phyloP scores from a whole-genome alignment of 805 yeast genomes.

The Wickerhamiella dianesei region DNA sequence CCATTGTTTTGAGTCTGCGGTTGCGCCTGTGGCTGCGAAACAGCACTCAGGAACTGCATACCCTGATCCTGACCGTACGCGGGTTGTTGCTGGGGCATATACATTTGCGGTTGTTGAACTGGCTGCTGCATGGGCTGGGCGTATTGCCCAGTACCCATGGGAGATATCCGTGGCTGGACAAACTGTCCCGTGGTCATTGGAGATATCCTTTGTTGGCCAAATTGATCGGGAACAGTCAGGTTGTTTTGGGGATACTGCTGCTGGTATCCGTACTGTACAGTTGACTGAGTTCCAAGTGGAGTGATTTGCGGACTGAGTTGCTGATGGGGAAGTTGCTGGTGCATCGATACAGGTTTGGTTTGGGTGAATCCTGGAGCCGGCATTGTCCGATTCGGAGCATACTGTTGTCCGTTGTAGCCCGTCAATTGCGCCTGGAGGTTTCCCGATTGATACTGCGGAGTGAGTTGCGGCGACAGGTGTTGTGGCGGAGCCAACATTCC shows the following conservation, averaged over 20 bases:
- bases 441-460: constrained; percentile 2
- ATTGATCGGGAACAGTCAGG: not conserved
- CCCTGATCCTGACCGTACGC: constrained; percentile 7
- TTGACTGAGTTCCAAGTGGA: not conserved
- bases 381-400: too few species aligned
- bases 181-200: not conserved
- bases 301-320: not conserved
- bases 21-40: constrained; percentile 4
- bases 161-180: not conserved
- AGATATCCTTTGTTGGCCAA: not conserved
- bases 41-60: constrained; percentile 14
- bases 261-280: not conserved
- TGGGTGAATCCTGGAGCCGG: not conserved
- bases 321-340: not conserved
- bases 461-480: constrained; percentile 4
- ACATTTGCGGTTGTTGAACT: not conserved
- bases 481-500: constrained; percentile 10
- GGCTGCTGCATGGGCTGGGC: constrained; percentile 2
- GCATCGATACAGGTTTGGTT: not conserved
- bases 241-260: constrained; percentile 2
- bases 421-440: constrained; percentile 2
- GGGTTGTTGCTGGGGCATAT: constrained; percentile 1
- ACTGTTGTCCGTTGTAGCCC: constrained; percentile 1
- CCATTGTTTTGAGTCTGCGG: constrained; percentile 1
- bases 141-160: not conserved